Evolutionary conservation across 768 basidiomycete species (phyloP), one percentile per base, ranked within the genome.

Genomic region (Pleurotus ostreatus): DNA sequence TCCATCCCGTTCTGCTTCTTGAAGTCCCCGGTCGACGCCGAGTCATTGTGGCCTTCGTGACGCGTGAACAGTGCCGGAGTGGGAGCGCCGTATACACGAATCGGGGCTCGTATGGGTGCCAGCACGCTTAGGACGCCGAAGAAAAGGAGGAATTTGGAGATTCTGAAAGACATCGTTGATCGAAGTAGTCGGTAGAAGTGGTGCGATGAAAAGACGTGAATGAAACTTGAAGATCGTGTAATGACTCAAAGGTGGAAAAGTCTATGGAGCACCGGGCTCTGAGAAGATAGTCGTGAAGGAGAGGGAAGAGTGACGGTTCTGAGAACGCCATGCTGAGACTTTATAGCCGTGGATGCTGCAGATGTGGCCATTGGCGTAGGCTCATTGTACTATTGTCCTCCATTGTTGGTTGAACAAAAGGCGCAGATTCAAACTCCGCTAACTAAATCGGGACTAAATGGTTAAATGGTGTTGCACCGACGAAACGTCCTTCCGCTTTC

Each of bases 1-100:
- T 74, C 74, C 16, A 80, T 64, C 3, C 68, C 82, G 56, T 83
- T 83, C 59, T 78, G 69, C 55, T 73, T 66, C 26, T 65, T 51
- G 52, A 75, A 67, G 49, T 58, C 62, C 5, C 57, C 18, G 5
- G 40, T 53, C 18, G 56, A 62, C 5, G 49, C n/a, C 20, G 46
- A 39, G 26, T 66, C 58, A 55, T 66, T 65, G 48, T 65, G 62
- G 18, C 62, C 66, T 39, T 65, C 63, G 40, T 69, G 66, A 56
- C 69, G 69, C 20, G 69, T 57, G 15, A 40, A 5, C n/a, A 30
- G 18, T 8, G 38, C 23, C 11, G 45, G 60, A 30, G 69, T 66
- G 9, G 75, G 75, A 0, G 73, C 75, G 48, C 68, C 64, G 59
- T 63, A 67, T 59, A 72, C 71, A 18, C 70, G 68, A 46, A 53